A percentile compares a stretch with the other conserved stretches of the same genome.
These are phyloP conservation scores for Colletotrichum spinosum DNA, from an alignment of 2,329 filamentous ascomycete species.

Conservation along the genomic window DNA sequence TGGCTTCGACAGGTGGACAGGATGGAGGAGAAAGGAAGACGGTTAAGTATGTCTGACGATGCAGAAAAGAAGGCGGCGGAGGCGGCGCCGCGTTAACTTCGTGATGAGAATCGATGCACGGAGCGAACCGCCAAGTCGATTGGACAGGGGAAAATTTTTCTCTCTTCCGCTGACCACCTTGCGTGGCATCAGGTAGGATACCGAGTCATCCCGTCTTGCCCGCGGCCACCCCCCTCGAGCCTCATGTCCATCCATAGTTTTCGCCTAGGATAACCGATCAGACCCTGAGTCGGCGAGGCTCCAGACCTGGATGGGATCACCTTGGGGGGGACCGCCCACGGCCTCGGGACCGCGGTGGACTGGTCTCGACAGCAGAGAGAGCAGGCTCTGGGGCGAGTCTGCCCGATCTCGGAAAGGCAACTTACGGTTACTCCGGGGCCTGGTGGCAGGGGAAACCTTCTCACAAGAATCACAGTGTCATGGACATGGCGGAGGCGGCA, in stretches of 20 bases:
- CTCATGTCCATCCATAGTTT: not conserved
- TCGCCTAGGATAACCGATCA: conserved; percentile 19
- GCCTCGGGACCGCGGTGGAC: not conserved
- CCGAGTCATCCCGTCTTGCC: conserved; percentile 35
- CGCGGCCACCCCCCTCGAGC: conserved; percentile 2
- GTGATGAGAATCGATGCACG: conserved; percentile 15
- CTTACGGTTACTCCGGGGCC: conserved; percentile 34
- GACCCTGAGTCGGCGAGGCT: conserved; percentile 23
- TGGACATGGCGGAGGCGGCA: conserved; percentile 16
- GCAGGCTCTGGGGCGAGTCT: too few species aligned
- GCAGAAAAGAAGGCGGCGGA: conserved; percentile 4
- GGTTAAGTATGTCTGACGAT: conserved; percentile 16
- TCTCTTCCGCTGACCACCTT: not conserved
- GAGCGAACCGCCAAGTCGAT: not conserved
- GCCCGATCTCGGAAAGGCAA: conserved; percentile 35
- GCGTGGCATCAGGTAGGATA: not conserved
- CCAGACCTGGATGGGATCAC: conserved; percentile 10
- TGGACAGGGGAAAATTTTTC: conserved; percentile 32
- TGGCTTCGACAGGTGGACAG: not conserved
- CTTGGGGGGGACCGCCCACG: not conserved
- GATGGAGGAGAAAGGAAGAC: not conserved
- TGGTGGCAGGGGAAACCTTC: conserved; percentile 25
- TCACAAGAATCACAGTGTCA: conserved; percentile 25
- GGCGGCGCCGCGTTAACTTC: not conserved
- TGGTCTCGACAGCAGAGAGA: too few species aligned